phyloP scores from a whole-genome alignment of 2,329 filamentous ascomycete genomes.

The Phoma herbarum region DNA sequence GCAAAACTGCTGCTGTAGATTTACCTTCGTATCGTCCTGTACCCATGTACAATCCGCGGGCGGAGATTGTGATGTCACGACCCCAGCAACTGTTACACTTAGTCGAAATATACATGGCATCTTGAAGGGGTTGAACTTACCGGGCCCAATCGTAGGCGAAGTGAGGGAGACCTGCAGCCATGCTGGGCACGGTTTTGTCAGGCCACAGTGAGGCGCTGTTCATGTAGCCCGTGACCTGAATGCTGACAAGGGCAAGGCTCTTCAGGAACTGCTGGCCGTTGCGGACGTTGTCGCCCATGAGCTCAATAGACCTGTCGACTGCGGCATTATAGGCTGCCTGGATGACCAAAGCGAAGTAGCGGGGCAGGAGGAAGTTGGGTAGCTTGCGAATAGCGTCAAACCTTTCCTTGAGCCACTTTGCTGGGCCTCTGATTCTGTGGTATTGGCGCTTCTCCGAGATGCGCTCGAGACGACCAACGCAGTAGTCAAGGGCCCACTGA shows the following conservation, averaged over 20 bases:
- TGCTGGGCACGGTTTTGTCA: constrained; percentile 79
- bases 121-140: neutral
- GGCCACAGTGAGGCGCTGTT: constrained; percentile 93
- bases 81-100: constrained; percentile 75
- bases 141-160: constrained; percentile 94
- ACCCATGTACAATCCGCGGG: constrained; percentile 88
- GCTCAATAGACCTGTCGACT: constrained; percentile 76
- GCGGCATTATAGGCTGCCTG: constrained; percentile 88
- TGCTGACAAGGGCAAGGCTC: constrained; percentile 86
- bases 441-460: constrained; percentile 72
- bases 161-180: constrained; percentile 92
- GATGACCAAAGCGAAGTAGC: constrained; percentile 91
- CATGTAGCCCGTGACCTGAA: constrained; percentile 88
- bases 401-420: constrained; percentile 81
- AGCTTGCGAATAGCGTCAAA: constrained; percentile 87
- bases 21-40: constrained; percentile 76
- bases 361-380: constrained; percentile 87
- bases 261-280: constrained; percentile 89
- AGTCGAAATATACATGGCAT: neutral
- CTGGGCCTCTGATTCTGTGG: constrained; percentile 69
- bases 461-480: constrained; percentile 77
- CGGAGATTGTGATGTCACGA: constrained; percentile 94
- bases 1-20: too few species aligned
- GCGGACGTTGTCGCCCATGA: constrained; percentile 80
- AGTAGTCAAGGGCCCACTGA: constrained; percentile 92